Percentiles rank a stretch among this genome's conserved stretches.
These are phyloP conservation scores for Monosporozyma aerobia DNA, from an alignment of 805 yeast genomes.

Conservation along the genomic window DNA sequence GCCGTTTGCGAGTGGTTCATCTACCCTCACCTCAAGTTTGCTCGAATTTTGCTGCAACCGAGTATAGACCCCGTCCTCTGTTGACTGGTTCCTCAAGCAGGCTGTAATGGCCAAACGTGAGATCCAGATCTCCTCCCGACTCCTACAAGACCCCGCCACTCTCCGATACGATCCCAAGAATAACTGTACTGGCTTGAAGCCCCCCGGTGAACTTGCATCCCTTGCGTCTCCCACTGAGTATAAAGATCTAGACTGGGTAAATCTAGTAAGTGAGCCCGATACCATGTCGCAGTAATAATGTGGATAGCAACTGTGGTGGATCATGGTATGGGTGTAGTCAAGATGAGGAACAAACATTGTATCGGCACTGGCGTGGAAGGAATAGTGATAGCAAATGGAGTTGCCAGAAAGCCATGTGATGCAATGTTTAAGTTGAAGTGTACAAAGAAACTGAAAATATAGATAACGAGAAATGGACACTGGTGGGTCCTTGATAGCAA, in stretches of 20 bases:
- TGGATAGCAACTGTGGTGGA: neutral
- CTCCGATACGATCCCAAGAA: neutral
- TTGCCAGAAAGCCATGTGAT: neutral
- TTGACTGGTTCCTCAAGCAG: neutral
- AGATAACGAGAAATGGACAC: too few relatives aligned
- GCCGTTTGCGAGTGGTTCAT: neutral
- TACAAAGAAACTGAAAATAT: too few relatives aligned
- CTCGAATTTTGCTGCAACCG: neutral
- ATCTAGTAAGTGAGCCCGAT: neutral
- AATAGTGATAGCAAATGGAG: neutral
- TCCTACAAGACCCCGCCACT: neutral
- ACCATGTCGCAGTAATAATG: neutral
- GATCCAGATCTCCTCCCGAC: neutral
- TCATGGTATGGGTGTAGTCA: neutral
- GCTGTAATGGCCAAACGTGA: neutral
- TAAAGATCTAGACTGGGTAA: neutral
- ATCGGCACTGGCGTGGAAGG: neutral
- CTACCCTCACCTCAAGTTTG: neutral
- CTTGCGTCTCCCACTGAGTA: neutral
- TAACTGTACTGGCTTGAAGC: too few relatives aligned
- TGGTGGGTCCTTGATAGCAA: too few relatives aligned
- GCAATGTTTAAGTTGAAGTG: too few relatives aligned
- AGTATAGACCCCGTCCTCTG: neutral
- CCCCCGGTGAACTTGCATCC: neutral
- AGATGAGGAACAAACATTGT: neutral